Percentiles rank a stretch among this genome's conserved stretches.
Evolutionary conservation across 1,284 basidiomycete genomes (phyloP).

Genomic region (Rhodotorula sp.): DNA sequence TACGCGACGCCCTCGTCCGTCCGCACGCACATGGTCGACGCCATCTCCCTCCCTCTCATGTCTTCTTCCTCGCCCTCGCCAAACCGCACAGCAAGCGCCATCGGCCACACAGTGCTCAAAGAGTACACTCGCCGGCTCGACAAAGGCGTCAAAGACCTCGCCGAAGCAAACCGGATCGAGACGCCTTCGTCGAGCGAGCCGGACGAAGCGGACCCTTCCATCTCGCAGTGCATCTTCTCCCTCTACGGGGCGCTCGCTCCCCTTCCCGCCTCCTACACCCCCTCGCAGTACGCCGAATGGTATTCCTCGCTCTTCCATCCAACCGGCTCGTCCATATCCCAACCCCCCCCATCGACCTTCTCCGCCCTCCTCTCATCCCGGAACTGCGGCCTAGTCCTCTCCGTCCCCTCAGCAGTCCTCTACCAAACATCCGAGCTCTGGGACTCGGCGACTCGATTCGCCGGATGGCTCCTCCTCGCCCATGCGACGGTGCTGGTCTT

Average conservation of each 20-base stretch:
- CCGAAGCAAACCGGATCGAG: neutral
- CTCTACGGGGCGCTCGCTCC: slow-evolving; percentile 45
- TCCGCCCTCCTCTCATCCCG: slow-evolving; percentile 43
- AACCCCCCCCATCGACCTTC: slow-evolving; percentile 38
- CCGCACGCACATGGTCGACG: slow-evolving; percentile 33
- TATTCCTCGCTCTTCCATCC: slow-evolving; percentile 43
- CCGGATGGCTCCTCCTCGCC: slow-evolving; percentile 41
- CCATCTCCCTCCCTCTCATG: slow-evolving; percentile 43
- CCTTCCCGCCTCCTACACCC: slow-evolving; percentile 30
- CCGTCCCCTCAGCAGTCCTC: slow-evolving; percentile 16
- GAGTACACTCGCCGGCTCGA: slow-evolving; percentile 43
- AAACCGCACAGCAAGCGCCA: slow-evolving; percentile 28
- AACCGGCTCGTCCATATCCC: slow-evolving; percentile 42
- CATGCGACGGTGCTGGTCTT: slow-evolving; percentile 42
- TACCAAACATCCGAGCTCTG: slow-evolving; percentile 42
- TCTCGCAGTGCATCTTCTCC: slow-evolving; percentile 44
- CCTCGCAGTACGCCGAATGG: slow-evolving; percentile 39
- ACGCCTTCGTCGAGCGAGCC: neutral
- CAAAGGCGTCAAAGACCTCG: slow-evolving; percentile 17
- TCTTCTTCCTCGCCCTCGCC: slow-evolving; percentile 29
- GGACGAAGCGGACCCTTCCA: neutral
- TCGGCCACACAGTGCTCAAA: slow-evolving; percentile 43
- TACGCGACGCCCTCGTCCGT: slow-evolving; percentile 33
- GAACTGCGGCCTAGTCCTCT: slow-evolving; percentile 46
- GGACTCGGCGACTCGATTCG: slow-evolving; percentile 43